Evolutionary conservation across 345 rosid species (phyloP).

Genomic region (Erucastrum elatum): DNA sequence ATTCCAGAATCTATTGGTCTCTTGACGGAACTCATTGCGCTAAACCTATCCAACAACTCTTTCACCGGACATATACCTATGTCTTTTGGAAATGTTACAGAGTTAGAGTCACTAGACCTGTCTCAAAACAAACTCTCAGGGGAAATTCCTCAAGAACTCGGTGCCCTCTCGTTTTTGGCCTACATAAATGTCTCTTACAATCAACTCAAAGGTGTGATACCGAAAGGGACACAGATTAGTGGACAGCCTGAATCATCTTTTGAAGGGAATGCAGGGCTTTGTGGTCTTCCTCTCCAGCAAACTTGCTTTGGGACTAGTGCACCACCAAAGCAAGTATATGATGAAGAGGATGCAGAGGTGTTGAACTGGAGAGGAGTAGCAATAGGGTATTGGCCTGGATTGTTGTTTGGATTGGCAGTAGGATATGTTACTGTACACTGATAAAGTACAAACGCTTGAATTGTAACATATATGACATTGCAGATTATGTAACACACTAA

Average conservation of each 20-base stretch:
- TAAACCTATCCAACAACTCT: slow-evolving; percentile 13
- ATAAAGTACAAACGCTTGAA: no score
- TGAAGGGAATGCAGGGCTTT: slow-evolving; percentile 5
- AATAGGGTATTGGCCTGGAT: background rate
- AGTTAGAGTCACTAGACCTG: slow-evolving; percentile 13
- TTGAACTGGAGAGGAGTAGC: slow-evolving; percentile 22
- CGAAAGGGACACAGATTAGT: slow-evolving; percentile 17
- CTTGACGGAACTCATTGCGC: slow-evolving; percentile 6
- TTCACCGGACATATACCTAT: background rate
- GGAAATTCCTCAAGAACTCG: background rate
- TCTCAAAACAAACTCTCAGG: slow-evolving; percentile 16
- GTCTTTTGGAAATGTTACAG: background rate
- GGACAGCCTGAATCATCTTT: slow-evolving; percentile 11
- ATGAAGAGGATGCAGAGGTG: background rate
- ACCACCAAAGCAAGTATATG: background rate
- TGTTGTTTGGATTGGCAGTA: slow-evolving; percentile 23
- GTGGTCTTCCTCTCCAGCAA: slow-evolving; percentile 6
- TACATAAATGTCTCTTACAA: slow-evolving; percentile 6
- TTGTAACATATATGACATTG: background rate
- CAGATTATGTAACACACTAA: background rate
- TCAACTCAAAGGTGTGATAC: slow-evolving; percentile 11
- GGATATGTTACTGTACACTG: background rate
- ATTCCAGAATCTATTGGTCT: slow-evolving; percentile 18
- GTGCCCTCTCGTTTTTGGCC: slow-evolving; percentile 10
- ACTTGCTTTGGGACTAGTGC: background rate